Base-by-base conservation (phyloP, 768 basidiomycete species). In the Clitopilus hobsonii region DNA sequence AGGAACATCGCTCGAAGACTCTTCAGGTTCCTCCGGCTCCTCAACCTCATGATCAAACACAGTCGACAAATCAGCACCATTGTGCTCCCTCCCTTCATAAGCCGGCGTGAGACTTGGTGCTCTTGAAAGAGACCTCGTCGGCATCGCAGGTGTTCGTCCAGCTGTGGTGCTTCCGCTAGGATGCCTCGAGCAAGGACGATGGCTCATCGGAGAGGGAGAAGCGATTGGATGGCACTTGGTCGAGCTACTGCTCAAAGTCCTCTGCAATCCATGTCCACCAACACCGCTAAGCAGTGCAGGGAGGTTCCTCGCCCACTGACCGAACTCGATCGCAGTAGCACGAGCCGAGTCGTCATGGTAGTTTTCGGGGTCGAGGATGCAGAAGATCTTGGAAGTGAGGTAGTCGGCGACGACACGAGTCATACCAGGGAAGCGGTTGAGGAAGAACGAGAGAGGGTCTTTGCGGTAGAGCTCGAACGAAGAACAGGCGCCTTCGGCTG, bases 391-490 rank as follows among this genome's bases (percentile, higher is more conserved):
- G 57, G 82, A 79, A 53, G 92, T 86, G 50, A 99, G 82, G 69
- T 91, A 92, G 24, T 91, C 86, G 1, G 95, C 95, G 32, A 98
- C 94, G 52, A 87, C 72, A 26, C 75, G 72, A 18, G 90, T 92
- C 90, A 93, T 93, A 56, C 91, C 96, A 20, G 88, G 78, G 73
- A 98, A 98, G 54, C 94, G 85, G 55, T 82, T 77, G 76, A 94
- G 83, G 72, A 99, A 89, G 72, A 98, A 99, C 36, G 78, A 77
- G 72, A 88, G 78, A 26, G 92, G 92, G 58, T 90, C 82, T 55
- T 79, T 79, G 61, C 84, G 84, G 74, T 86, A 98, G 22, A 83
- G 75, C 60, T 84, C 82, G 69, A 98, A 99, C 47, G 92, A 91
- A 29, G 82, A 72, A 69, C 89, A 89, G 59, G 81, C 83, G 62